Evolutionary conservation across 768 basidiomycete species (phyloP).

Genomic region (Leccinellum rugosiceps): DNA sequence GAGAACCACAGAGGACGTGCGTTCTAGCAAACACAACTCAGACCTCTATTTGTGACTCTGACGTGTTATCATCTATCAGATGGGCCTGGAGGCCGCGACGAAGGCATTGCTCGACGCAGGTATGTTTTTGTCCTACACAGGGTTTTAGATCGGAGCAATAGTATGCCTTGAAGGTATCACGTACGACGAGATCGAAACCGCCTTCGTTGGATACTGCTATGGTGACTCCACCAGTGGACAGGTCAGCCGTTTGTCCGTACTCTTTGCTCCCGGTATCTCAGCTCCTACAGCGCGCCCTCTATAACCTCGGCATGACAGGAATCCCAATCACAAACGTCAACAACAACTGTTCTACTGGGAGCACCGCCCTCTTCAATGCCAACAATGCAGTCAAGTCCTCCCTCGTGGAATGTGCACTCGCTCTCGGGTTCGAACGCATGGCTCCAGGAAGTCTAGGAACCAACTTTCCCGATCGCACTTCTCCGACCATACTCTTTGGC

Average conservation of each 20-base stretch:
- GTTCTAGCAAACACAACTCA: constrained; percentile 10
- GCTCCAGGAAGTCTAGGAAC: constrained; percentile 67
- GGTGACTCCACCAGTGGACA: constrained; percentile 80
- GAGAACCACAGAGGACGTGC: constrained; percentile 70
- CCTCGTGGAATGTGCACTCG: constrained; percentile 69
- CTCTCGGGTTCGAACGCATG: constrained; percentile 88
- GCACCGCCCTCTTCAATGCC: constrained; percentile 72
- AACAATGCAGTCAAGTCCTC: constrained; percentile 69
- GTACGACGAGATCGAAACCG: constrained; percentile 72
- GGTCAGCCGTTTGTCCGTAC: constrained; percentile 33
- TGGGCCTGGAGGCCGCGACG: constrained; percentile 84
- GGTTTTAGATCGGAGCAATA: background rate
- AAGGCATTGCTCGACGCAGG: constrained; percentile 87
- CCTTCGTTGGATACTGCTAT: constrained; percentile 75
- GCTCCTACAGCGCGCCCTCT: constrained; percentile 59
- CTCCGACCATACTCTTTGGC: constrained; percentile 48
- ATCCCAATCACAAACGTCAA: constrained; percentile 87
- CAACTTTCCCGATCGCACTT: constrained; percentile 51
- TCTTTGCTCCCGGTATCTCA: background rate
- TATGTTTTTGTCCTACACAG: constrained; percentile 21
- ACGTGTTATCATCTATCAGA: constrained; percentile 39
- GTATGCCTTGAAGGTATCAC: constrained; percentile 55
- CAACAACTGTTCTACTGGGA: constrained; percentile 85
- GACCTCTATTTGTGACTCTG: background rate
- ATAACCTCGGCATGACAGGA: constrained; percentile 77